Base-by-base conservation (phyloP, 257 asterid genomes). In the Cruciata laevipes region DNA sequence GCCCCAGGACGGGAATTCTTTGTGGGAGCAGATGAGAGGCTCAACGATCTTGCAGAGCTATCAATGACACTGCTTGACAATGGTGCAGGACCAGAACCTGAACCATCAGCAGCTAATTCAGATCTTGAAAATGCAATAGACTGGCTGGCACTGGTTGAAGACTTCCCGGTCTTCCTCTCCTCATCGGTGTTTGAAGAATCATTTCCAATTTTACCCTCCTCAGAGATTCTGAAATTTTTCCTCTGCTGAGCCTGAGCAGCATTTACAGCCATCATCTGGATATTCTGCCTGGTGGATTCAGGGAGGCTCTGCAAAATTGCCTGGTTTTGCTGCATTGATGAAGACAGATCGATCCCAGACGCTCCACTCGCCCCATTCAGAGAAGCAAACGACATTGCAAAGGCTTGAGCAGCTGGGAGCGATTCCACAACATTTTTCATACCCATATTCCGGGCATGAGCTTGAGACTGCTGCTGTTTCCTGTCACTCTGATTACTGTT, bases 351-450 rank as follows among this genome's bases (percentile, higher is more conserved):
- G 24, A 86, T 79, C 24, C 90, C 89, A 11, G 82, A 77, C 49
- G 81, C 83, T 27, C 77, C 56, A 61, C 69, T 64, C 8, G 83
- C 67, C n/a, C 95, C 95, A 69, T 81, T 86, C 0, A 85, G 63
- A 16, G 95, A 80, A 62, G 91, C 88, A 77, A 93, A 93, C 13
- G 96, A 88, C 97, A 88, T 83, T 0, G 96, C 95, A 53, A 90
- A 90, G 31, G 91, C 71, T 69, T 83, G 96, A 59, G 85, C 81
- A 0, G 95, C 80, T 0, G 95, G 89, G 66, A 80, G 57, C 0
- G 91, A 77, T 11, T 92, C 98, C 1, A 74, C 77, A 11, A 86
- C 89, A 2, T 70, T 51, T 71, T 86, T 89, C 23, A 72, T 24
- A 10, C 83, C 86, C 59, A 68, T 82, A 63, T 84, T 89, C 66